Percentiles rank a stretch among this genome's conserved stretches.
Conservation (phyloP, 148 eudicot genomes). For the Polygonum aviculare region DNA sequence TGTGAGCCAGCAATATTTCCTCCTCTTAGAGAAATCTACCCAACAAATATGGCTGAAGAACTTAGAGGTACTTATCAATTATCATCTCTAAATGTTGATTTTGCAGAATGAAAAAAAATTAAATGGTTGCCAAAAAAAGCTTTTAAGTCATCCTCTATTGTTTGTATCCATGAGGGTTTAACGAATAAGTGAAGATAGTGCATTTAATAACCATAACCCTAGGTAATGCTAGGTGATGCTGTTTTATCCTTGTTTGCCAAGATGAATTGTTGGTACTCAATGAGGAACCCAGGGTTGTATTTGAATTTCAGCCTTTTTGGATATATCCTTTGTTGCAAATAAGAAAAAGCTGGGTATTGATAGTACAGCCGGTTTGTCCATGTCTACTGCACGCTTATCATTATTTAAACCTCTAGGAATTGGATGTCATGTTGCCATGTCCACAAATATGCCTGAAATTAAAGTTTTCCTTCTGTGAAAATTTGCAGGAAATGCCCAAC, state of each 20-base stretch:
- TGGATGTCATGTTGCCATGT: neutral
- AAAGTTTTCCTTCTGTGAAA: neutral
- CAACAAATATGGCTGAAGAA: constrained; percentile 74
- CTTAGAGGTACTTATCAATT: constrained; percentile 47
- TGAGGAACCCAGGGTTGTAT: neutral
- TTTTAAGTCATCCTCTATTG: neutral
- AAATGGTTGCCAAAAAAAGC: neutral
- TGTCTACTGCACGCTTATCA: neutral
- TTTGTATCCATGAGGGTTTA: neutral
- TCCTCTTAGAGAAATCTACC: constrained; percentile 81
- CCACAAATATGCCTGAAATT: neutral
- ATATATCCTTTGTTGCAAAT: neutral
- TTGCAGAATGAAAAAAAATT: neutral
- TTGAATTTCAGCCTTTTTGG: neutral
- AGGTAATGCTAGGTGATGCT: neutral
- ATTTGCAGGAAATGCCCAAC: neutral
- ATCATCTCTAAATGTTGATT: neutral
- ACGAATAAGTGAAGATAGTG: neutral
- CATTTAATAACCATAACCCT: neutral
- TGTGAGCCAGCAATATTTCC: constrained; percentile 84
- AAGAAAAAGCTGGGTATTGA: neutral
- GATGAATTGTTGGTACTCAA: neutral
- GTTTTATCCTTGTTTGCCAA: neutral
- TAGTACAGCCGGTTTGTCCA: neutral
- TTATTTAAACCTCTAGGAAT: neutral